Base-by-base conservation (phyloP, 805 yeast genomes). In the Deakozyma indianensis region DNA sequence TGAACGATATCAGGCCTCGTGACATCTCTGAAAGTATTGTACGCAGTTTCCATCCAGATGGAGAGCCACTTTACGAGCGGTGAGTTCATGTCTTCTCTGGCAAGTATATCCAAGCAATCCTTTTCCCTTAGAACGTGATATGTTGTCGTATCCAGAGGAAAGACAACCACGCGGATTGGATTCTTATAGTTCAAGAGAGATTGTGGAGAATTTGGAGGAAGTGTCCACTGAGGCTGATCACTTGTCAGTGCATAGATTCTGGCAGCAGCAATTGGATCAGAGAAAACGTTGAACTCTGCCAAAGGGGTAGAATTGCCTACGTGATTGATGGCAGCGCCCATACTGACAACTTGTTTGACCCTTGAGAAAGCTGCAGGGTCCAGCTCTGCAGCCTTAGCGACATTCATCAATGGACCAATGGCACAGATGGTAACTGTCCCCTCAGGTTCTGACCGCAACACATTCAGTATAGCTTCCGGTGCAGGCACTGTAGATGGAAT, bases 231-330 rank as follows among this genome's bases (percentile, higher is more conserved):
- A 3, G 68, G 66, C 42, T 50, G 25, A 3, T 24, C 41, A 4
- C 63, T 50, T 1, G 66, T 60, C 21, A 63, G 55, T 2, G 67
- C 59, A 38, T 59, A 61, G 2, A 66, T 59, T 14, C 55, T 52
- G 1, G 68, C 66, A 2, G 69, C 65, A 1, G 70, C 70, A 16
- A 59, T 45, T 2, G 69, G 64, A 45, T 67, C 71, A 2, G 70
- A 61, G 44, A 51, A 64, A 18, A 65, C 63, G 46, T 67, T 67
- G 58, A 66, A 67, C 51, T 67, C 71, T 3, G 69, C 70, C 4
- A 51, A 32, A 2, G 71, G 70, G 3, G 67, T 62, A 48, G 63
- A 60, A 47, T 67, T 67, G 4, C 71, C 71, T 4, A 63, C 61
- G 27, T 41, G 51, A 16, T 50, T 45, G 35, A 67, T 44, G 7